These are phyloP conservation scores for Vitis rotundifolia DNA, from an alignment of 164 flowering plant species.

Conservation along the genomic window DNA sequence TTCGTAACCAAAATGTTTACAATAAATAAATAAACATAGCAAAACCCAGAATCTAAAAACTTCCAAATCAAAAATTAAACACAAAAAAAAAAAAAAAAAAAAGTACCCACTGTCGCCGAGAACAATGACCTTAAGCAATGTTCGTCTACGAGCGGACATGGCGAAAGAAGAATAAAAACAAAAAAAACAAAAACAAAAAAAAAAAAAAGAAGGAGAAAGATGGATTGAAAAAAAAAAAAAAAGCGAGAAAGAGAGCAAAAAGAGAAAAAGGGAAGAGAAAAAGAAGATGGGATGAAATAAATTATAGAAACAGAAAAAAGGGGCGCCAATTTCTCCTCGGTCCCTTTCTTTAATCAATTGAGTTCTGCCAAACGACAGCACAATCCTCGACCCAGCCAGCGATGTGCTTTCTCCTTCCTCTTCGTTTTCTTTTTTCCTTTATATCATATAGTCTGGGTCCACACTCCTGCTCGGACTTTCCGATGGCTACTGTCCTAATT, in stretches of 20 bases:
- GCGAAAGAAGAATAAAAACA: background rate
- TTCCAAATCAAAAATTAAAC: background rate
- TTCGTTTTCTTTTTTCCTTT: too few species aligned
- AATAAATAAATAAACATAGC: background rate
- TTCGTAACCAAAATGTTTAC: too few species aligned
- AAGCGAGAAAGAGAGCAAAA: background rate
- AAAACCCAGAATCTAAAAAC: background rate
- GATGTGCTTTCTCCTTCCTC: background rate
- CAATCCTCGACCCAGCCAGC: background rate
- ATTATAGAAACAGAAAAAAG: slow-evolving; percentile 3
- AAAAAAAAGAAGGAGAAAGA: background rate
- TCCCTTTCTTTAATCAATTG: background rate
- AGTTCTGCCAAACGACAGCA: background rate
- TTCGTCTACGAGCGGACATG: slow-evolving; percentile 81
- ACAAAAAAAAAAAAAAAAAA: background rate
- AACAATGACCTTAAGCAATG: slow-evolving; percentile 89
- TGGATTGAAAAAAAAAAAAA: background rate
- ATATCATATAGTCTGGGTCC: too few species aligned
- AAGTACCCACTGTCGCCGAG: slow-evolving; percentile 96
- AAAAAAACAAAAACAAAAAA: too few species aligned
- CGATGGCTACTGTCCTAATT: too few species aligned
- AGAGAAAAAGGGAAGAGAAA: background rate
- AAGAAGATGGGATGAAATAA: too few species aligned
- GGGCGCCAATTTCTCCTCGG: slow-evolving; percentile 14
- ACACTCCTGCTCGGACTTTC: too few species aligned